These are phyloP conservation scores for Kwoniella pini DNA, from an alignment of 768 basidiomycete genomes.

Conservation along the genomic window DNA sequence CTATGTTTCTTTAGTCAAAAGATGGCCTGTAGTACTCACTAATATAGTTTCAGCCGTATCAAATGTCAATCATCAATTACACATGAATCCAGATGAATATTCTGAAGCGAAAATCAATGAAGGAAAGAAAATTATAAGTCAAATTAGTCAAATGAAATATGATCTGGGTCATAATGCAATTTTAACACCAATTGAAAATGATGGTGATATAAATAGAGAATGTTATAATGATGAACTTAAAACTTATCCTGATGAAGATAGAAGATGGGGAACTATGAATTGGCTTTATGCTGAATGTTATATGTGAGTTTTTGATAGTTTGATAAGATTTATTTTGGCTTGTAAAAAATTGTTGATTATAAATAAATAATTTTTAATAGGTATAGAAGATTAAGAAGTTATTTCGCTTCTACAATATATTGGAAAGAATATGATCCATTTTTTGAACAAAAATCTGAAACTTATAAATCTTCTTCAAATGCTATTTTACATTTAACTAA, in stretches of 20 bases:
- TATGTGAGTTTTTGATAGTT: constrained; percentile 24
- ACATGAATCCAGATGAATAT: constrained; percentile 29
- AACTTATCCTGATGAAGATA: constrained; percentile 60
- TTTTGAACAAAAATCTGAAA: constrained; percentile 70
- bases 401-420: constrained; percentile 65
- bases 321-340: no score
- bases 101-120: constrained; percentile 62
- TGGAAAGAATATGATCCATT: constrained; percentile 87
- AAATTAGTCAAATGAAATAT: constrained; percentile 77
- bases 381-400: constrained; percentile 78
- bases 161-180: constrained; percentile 77
- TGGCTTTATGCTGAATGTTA: constrained; percentile 96
- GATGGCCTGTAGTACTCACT: constrained; percentile 77
- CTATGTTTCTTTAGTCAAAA: constrained; percentile 45
- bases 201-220: constrained; percentile 69
- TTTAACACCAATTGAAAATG: constrained; percentile 67
- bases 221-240: constrained; percentile 76
- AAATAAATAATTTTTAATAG: constrained; percentile 54
- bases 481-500: constrained; percentile 65
- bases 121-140: constrained; percentile 73
- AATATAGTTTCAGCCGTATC: constrained; percentile 74
- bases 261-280: constrained; percentile 79
- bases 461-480: constrained; percentile 73
- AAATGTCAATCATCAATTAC: constrained; percentile 61
- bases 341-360: not conserved